Conservation (phyloP, 345 rosid species). For the Combretum micranthum region DNA sequence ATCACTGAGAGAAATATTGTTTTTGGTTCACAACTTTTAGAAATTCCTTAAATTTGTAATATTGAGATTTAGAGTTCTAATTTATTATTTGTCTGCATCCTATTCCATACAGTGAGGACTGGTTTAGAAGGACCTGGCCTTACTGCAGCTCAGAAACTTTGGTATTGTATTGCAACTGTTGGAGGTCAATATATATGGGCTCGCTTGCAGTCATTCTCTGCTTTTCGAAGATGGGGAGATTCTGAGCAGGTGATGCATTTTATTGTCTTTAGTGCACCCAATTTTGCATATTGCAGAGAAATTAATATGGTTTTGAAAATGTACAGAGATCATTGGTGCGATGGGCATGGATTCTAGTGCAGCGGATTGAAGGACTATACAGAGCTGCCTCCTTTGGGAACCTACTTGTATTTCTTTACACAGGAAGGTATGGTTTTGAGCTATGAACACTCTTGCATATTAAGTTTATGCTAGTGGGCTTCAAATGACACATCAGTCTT, state of each 20-base stretch:
- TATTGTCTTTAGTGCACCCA: conserved; percentile 1
- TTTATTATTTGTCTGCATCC: background rate
- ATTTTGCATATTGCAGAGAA: background rate
- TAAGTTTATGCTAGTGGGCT: background rate
- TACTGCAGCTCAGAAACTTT: conserved; percentile 74
- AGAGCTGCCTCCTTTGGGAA: conserved; percentile 91
- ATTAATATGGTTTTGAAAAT: conserved; percentile 3
- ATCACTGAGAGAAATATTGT: no score
- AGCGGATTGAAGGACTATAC: conserved; percentile 74
- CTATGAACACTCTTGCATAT: background rate
- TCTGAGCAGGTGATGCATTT: conserved; percentile 60
- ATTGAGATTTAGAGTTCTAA: background rate
- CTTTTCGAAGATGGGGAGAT: conserved; percentile 97
- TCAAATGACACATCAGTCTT: background rate
- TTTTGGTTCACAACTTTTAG: background rate
- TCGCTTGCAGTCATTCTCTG: conserved; percentile 85
- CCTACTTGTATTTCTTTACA: conserved; percentile 77
- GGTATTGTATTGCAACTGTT: conserved; percentile 85
- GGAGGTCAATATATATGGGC: conserved; percentile 96
- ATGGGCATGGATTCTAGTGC: conserved; percentile 70
- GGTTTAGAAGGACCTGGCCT: conserved; percentile 97
- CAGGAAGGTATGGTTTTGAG: conserved; percentile 58
- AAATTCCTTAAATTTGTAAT: background rate
- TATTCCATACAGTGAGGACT: conserved; percentile 52
- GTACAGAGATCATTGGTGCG: conserved; percentile 80